These are phyloP conservation scores for Fusarium luffae DNA, from an alignment of 2,329 filamentous ascomycete species.

Conservation along the genomic window DNA sequence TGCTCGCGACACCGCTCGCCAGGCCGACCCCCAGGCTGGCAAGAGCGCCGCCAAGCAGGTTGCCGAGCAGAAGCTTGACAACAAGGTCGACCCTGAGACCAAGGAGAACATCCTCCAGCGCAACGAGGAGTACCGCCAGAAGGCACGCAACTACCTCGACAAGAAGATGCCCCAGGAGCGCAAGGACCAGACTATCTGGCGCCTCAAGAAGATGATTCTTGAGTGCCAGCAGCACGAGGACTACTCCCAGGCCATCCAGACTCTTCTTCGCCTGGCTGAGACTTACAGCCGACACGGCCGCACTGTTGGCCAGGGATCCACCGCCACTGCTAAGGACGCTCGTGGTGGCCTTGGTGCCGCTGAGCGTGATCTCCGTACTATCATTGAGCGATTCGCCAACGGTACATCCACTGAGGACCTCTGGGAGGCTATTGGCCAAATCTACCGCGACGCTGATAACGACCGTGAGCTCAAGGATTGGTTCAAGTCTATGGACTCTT, in stretches of 20 bases:
- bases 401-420: conserved; percentile 89
- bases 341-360: conserved; percentile 75
- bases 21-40: conserved; percentile 59
- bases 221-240: conserved; percentile 96
- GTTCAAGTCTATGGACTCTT: conserved; percentile 84
- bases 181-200: conserved; percentile 90
- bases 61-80: conserved; percentile 67
- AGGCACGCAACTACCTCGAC: conserved; percentile 78
- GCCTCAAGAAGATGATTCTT: conserved; percentile 95
- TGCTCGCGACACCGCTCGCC: conserved; percentile 23
- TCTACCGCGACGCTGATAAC: conserved; percentile 87
- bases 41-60: conserved; percentile 52
- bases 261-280: conserved; percentile 85
- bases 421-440: conserved; percentile 82
- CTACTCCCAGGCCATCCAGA: conserved; percentile 91
- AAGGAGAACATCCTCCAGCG: conserved; percentile 59
- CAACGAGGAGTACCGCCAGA: conserved; percentile 57
- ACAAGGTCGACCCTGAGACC: conserved; percentile 75
- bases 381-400: conserved; percentile 97
- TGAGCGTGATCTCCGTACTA: conserved; percentile 79
- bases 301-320: conserved; percentile 70
- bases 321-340: conserved; percentile 77
- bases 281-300: conserved; percentile 82
- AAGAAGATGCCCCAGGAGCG: conserved; percentile 93
- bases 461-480: conserved; percentile 89